Conservation (phyloP, 2,329 filamentous ascomycete species). For the Penicillium sp. region DNA sequence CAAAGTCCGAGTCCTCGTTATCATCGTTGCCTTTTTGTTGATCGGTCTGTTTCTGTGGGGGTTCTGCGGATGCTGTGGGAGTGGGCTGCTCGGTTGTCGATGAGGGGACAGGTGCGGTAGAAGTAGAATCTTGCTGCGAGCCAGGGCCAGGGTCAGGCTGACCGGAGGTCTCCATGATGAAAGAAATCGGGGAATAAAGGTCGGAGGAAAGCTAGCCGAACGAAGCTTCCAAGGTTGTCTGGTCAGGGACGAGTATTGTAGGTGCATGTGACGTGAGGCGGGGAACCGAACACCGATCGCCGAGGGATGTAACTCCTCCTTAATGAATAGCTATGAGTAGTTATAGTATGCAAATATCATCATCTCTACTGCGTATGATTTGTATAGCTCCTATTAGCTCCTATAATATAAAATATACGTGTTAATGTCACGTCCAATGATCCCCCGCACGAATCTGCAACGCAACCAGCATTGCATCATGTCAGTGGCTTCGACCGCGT, state of each 20-base stretch:
- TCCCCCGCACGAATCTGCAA: constrained; percentile 1
- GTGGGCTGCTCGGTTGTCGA: background rate
- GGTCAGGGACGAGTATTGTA: background rate
- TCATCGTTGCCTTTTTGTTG: constrained; percentile 42
- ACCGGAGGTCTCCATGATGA: background rate
- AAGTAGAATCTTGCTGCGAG: background rate
- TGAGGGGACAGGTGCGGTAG: background rate
- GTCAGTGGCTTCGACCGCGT: background rate
- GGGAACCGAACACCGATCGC: constrained; percentile 28
- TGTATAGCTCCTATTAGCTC: too few species aligned
- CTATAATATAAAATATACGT: background rate
- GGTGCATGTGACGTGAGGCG: constrained; percentile 26
- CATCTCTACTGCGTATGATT: too few species aligned
- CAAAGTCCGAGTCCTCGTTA: constrained; percentile 84
- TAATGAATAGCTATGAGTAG: background rate
- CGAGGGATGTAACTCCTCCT: too few species aligned
- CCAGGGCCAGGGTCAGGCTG: background rate
- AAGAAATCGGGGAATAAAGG: background rate
- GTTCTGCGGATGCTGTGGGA: background rate
- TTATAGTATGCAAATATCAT: background rate
- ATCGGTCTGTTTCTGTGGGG: constrained; percentile 6
- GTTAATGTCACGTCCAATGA: background rate
- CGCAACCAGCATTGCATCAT: constrained; percentile 4
- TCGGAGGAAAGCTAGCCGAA: background rate
- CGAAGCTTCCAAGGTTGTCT: background rate